Evolutionary conservation across 176 grass and related monocot genomes (phyloP).

Genomic region (Dendrocalamus sinicus): DNA sequence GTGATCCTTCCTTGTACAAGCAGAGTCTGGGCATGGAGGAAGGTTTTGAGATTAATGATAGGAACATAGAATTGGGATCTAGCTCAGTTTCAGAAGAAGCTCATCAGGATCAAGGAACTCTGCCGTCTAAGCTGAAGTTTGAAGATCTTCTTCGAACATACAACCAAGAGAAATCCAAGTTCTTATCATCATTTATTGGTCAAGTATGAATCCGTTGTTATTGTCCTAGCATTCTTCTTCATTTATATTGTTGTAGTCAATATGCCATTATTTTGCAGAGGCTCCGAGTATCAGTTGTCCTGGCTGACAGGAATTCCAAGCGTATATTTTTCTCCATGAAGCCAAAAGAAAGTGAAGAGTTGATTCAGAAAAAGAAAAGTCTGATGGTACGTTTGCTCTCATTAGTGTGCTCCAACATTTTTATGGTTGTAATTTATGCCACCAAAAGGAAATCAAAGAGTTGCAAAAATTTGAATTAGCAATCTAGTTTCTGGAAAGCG

Average conservation of each 20-base stretch:
- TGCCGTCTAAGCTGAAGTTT: constrained; percentile 62
- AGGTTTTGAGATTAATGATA: constrained; percentile 49
- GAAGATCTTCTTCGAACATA: constrained; percentile 77
- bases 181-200: constrained; percentile 95
- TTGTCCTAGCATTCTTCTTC: constrained; percentile 17
- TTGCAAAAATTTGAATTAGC: neutral
- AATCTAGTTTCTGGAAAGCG: neutral
- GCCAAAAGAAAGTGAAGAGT: constrained; percentile 77
- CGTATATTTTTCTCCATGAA: constrained; percentile 78
- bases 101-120: constrained; percentile 52
- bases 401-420: constrained; percentile 15
- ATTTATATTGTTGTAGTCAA: neutral
- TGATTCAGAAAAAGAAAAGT: constrained; percentile 85
- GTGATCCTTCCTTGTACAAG: constrained; percentile 73
- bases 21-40: constrained; percentile 63
- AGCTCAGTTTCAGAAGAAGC: constrained; percentile 46
- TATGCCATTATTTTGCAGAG: constrained; percentile 58
- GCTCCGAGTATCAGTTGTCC: constrained; percentile 70
- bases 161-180: constrained; percentile 80
- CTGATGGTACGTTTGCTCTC: constrained; percentile 76
- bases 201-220: constrained; percentile 67
- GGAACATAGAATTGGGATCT: constrained; percentile 51
- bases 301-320: constrained; percentile 80
- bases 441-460: constrained; percentile 1
- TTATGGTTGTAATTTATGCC: constrained; percentile 11